Evolutionary conservation across 2,329 filamentous ascomycete genomes (phyloP).

Genomic region (Biscogniauxia mediterranea): DNA sequence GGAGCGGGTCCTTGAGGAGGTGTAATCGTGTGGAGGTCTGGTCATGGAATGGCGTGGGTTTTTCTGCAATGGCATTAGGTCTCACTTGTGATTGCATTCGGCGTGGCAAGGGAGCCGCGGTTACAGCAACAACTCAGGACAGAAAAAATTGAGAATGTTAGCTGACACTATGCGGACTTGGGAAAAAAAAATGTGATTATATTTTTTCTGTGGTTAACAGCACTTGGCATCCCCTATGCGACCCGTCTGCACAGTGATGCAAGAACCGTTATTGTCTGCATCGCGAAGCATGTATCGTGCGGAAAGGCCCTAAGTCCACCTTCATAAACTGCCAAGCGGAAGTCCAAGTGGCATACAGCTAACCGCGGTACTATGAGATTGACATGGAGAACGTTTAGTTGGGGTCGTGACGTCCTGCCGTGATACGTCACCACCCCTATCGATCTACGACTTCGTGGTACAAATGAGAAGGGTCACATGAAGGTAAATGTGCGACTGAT

Average conservation of each 20-base stretch:
- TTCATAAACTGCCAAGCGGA: neutral
- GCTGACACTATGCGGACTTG: constrained; percentile 31
- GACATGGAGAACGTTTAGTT: neutral
- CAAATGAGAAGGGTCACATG: constrained; percentile 7
- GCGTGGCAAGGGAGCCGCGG: constrained; percentile 43
- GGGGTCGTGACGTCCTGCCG: neutral
- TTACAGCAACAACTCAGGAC: constrained; percentile 35
- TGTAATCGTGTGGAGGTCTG: constrained; percentile 62
- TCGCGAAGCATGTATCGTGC: neutral
- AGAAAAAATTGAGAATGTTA: constrained; percentile 36
- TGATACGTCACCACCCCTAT: neutral
- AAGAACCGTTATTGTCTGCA: neutral
- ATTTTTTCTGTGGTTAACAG: neutral
- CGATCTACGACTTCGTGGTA: neutral
- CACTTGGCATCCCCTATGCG: neutral
- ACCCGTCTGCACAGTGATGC: neutral
- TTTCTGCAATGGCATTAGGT: constrained; percentile 45
- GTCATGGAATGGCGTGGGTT: constrained; percentile 46
- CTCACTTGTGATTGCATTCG: constrained; percentile 49
- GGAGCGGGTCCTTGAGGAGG: constrained; percentile 90
- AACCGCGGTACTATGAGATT: neutral
- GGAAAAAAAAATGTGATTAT: neutral
- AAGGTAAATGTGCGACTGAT: neutral
- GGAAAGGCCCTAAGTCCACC: neutral
- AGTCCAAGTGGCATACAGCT: neutral